Conservation (phyloP, 805 yeast species). For the Debaryomyces tyrocola region DNA sequence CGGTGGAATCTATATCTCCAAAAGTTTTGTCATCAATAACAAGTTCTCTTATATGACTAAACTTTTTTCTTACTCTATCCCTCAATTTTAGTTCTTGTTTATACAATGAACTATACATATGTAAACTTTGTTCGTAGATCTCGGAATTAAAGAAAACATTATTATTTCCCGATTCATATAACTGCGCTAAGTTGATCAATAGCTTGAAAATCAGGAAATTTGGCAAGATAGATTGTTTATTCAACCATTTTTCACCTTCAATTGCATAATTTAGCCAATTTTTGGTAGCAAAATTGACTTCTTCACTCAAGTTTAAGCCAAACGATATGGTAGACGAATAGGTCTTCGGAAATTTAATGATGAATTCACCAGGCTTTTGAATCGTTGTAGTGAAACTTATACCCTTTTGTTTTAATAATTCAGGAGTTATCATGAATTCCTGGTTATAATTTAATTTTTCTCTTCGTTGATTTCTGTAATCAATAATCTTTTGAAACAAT, state of each 20-base stretch:
- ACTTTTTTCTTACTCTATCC: conserved; percentile 27
- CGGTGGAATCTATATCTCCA: conserved; percentile 39
- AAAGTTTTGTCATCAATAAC: conserved; percentile 28
- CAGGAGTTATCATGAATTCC: conserved; percentile 52
- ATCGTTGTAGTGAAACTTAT: conserved; percentile 46
- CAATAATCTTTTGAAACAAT: conserved; percentile 23
- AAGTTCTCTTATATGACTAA: conserved; percentile 32
- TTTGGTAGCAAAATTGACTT: conserved; percentile 54
- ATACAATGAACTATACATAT: conserved; percentile 32
- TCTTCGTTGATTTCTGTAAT: conserved; percentile 13
- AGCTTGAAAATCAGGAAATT: conserved; percentile 52
- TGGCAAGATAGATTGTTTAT: conserved; percentile 49
- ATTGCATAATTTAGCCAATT: conserved; percentile 54
- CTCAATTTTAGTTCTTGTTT: conserved; percentile 47
- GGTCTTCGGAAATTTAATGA: conserved; percentile 57
- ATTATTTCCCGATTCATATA: conserved; percentile 32
- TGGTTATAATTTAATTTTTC: conserved; percentile 28
- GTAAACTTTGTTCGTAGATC: conserved; percentile 31
- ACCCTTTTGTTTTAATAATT: conserved; percentile 44
- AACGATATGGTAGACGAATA: conserved; percentile 52
- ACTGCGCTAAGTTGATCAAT: conserved; percentile 45
- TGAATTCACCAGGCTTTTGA: conserved; percentile 64
- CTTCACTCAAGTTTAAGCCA: conserved; percentile 59
- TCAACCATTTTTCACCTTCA: conserved; percentile 53
- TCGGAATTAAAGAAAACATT: conserved; percentile 32